Conservation (phyloP, 2,329 filamentous ascomycete species). For the Colletotrichum sp. region DNA sequence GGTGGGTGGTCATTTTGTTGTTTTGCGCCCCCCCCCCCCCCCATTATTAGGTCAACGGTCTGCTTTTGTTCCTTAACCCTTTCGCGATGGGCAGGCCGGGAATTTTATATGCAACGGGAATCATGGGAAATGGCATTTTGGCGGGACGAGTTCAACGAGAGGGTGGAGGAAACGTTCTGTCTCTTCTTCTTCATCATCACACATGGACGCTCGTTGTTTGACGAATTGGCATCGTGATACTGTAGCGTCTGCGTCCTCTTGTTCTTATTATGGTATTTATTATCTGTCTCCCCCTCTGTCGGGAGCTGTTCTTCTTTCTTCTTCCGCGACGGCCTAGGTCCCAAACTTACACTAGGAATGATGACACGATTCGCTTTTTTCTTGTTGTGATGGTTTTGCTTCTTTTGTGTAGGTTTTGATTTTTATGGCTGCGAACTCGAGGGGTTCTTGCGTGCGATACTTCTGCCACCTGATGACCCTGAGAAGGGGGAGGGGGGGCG, state of each 20-base stretch:
- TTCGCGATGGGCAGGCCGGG: background rate
- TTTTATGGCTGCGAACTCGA: background rate
- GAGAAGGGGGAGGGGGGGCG: background rate
- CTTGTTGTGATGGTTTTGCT: background rate
- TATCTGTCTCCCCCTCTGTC: background rate
- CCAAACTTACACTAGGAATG: background rate
- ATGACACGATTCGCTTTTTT: conserved; percentile 2
- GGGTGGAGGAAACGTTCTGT: background rate
- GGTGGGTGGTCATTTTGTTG: too few species aligned
- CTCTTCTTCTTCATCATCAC: background rate
- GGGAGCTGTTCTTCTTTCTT: background rate
- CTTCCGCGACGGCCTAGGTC: background rate
- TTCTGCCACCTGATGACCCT: background rate
- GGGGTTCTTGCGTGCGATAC: background rate
- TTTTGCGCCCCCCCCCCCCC: background rate
- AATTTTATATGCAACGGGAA: background rate
- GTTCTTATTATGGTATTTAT: background rate
- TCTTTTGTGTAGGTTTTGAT: background rate
- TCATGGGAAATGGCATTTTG: background rate
- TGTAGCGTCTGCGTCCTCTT: background rate
- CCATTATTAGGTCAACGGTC: background rate
- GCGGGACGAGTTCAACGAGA: background rate
- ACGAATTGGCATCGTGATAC: background rate
- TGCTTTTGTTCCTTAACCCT: background rate
- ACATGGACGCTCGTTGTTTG: background rate